Evolutionary conservation across 768 basidiomycete genomes (phyloP).

Genomic region (Chalciporus pseudorubinellus): DNA sequence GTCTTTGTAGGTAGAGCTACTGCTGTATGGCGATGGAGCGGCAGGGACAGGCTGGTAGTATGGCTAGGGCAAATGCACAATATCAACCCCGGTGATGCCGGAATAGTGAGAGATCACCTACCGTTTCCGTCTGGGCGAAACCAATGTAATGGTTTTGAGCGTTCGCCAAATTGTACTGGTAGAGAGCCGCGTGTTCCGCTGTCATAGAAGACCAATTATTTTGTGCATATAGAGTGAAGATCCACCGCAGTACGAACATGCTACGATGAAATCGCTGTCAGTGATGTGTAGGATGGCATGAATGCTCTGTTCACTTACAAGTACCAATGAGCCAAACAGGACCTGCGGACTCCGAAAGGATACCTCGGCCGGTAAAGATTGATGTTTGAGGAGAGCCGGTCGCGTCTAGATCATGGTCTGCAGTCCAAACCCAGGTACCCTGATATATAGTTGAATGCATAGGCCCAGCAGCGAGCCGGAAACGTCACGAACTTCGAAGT

Average conservation of each 20-base stretch:
- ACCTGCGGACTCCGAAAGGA: constrained; percentile 71
- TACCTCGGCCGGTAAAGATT: constrained; percentile 65
- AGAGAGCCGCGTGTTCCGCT: constrained; percentile 48
- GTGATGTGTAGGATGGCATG: background rate
- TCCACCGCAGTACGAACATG: constrained; percentile 15
- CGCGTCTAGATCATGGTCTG: constrained; percentile 63
- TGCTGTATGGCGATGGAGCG: constrained; percentile 41
- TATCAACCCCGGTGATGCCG: background rate
- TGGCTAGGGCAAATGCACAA: constrained; percentile 27
- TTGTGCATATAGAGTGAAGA: background rate
- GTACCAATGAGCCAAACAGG: constrained; percentile 84
- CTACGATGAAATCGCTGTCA: constrained; percentile 7
- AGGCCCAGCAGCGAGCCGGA: too few relatives aligned
- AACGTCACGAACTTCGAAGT: constrained; percentile 51
- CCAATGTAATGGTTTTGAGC: constrained; percentile 50
- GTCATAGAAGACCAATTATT: background rate
- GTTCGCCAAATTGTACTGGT: constrained; percentile 45
- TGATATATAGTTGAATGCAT: constrained; percentile 19
- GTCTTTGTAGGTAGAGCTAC: constrained; percentile 36
- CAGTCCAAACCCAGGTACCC: constrained; percentile 80
- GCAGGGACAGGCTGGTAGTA: constrained; percentile 49
- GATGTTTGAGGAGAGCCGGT: constrained; percentile 51
- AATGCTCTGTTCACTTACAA: constrained; percentile 13
- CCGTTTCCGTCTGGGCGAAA: constrained; percentile 51
- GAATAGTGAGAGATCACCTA: constrained; percentile 13